Evolutionary conservation across 2,329 filamentous ascomycete species (phyloP), one percentile per base, ranked within the genome.

Genomic region (Trichoderma endophyticum): DNA sequence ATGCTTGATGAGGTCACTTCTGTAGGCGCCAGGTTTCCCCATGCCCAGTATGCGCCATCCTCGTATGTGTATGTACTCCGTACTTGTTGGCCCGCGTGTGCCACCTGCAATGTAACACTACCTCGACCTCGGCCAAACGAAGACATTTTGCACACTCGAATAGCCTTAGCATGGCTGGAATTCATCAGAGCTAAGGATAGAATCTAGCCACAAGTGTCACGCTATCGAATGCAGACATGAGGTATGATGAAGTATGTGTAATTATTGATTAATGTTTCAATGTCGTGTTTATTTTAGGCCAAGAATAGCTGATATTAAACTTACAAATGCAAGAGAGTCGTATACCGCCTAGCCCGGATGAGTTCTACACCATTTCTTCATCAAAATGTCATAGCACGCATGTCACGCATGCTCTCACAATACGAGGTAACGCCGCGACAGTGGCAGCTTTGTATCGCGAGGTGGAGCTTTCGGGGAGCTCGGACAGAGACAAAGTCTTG

Each of bases 401-500:
- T 28, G 28, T 60, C 28, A 21, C 30, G 28, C 28, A 30, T 32
- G 56, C 9, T 9, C 18, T n/a, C 9, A 60, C 28, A 26, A 15
- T 56, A 28, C 51, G 30, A 15, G 34, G 24, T 48, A 26, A 36
- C 28, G n/a, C 24, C 28, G 26, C 14, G 26, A n/a, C 26, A 69
- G 36, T 32, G 14, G 26, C 12, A 12, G 18, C 12, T 21, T 18
- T 36, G 3, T n/a, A 36, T 32, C 21, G 15, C 14, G 26, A 21
- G 24, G 57, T 48, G 67, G 39, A 70, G 39, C 11, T 21, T 34
- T 70, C 67, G 67, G 67, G 57, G 67, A 70, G 67, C 67, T 70
- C 67, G 67, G 67, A 70, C n/a, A 18, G 24, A 18, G 3, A n/a
- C 7, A 2, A 54, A n/a, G 12, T 24, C 18, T n/a, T 69, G 24